These are phyloP conservation scores for Sabuloglossum arenarium DNA, from an alignment of 495 filamentous ascomycete genomes.

Conservation along the genomic window DNA sequence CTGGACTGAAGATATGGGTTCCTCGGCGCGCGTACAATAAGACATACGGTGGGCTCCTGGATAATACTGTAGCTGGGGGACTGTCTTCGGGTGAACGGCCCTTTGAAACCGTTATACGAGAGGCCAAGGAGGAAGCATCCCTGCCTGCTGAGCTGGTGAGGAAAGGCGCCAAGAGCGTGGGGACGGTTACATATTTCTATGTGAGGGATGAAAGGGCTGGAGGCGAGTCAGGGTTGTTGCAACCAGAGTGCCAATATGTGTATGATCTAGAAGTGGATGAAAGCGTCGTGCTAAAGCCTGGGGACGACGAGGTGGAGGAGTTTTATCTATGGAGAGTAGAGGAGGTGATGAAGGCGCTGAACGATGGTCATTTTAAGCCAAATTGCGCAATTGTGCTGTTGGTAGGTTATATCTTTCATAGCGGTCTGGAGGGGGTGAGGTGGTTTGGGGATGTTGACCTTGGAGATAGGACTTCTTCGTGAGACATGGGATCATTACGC, in stretches of 20 bases:
- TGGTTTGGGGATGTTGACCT: neutral
- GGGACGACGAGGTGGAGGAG: conserved; percentile 72
- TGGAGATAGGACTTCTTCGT: conserved; percentile 42
- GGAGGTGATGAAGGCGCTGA: conserved; percentile 49
- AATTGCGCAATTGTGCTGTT: conserved; percentile 52
- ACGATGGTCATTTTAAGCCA: conserved; percentile 66
- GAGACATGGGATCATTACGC: conserved; percentile 59
- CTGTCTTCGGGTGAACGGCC: conserved; percentile 57
- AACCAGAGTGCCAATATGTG: conserved; percentile 81
- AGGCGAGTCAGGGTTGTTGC: conserved; percentile 69
- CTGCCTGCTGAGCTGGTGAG: conserved; percentile 51
- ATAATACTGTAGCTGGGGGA: conserved; percentile 88
- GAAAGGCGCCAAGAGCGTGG: conserved; percentile 29
- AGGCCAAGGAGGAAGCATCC: conserved; percentile 78
- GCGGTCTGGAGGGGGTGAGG: neutral
- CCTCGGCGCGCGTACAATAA: conserved; percentile 52
- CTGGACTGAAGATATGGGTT: conserved; percentile 63
- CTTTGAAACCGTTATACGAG: conserved; percentile 64
- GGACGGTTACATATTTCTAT: conserved; percentile 73
- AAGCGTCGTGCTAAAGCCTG: conserved; percentile 45
- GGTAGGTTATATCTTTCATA: neutral
- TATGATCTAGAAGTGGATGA: conserved; percentile 68
- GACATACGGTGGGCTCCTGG: conserved; percentile 72
- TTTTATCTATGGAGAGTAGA: conserved; percentile 61
- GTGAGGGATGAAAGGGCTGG: conserved; percentile 57